Evolutionary conservation across 192 early-diverging fungal species (phyloP).

Genomic region (Podila minutissima): DNA sequence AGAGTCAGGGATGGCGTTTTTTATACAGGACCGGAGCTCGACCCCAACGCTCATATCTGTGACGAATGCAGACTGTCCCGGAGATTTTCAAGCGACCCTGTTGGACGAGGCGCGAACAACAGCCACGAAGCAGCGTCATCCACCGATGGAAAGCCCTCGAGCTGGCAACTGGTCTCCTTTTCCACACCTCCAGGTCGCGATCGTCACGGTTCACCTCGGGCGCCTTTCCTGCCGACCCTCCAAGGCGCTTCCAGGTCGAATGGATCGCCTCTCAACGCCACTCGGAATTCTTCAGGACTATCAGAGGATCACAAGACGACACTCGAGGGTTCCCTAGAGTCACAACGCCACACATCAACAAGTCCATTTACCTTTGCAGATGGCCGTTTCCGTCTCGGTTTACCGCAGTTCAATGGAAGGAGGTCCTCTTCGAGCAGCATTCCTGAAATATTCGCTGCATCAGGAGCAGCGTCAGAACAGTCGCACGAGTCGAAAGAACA

Average conservation of each 20-base stretch:
- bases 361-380: slow-evolving; percentile 12
- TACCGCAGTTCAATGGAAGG: slow-evolving; percentile 22
- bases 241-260: slow-evolving; percentile 5
- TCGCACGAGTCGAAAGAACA: background rate
- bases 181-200: slow-evolving; percentile 35
- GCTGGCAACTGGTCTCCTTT: slow-evolving; percentile 44
- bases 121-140: slow-evolving; percentile 34
- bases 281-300: slow-evolving; percentile 5
- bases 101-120: slow-evolving; percentile 15
- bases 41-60: slow-evolving; percentile 12
- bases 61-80: slow-evolving; percentile 21
- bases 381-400: slow-evolving; percentile 8
- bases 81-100: slow-evolving; percentile 12
- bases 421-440: slow-evolving; percentile 44
- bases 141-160: slow-evolving; percentile 43
- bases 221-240: slow-evolving; percentile 18
- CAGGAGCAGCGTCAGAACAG: slow-evolving; percentile 5
- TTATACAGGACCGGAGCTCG: background rate
- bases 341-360: background rate
- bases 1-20: slow-evolving; percentile 9
- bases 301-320: background rate
- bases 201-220: slow-evolving; percentile 29
- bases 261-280: slow-evolving; percentile 8
- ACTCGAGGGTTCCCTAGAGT: background rate
- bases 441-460: slow-evolving; percentile 14